Base-by-base conservation (phyloP, 257 asterid species). In the Thymus quinquecostatus region DNA sequence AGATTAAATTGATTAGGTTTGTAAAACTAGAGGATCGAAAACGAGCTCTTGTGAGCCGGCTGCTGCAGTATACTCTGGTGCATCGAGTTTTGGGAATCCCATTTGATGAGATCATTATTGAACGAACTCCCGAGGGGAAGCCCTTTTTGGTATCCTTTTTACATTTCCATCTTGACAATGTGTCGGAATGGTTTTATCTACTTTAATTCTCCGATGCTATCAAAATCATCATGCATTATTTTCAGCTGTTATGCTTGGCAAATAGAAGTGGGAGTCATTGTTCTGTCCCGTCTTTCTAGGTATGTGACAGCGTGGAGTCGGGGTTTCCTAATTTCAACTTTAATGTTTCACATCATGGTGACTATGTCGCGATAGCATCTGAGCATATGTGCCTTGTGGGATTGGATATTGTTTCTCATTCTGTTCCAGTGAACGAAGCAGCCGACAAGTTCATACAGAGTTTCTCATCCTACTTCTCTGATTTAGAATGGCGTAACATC, bases 341-440 rank as follows among this genome's bases (percentile, higher is more conserved):
- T 63, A 94, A 84, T 77, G 90, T 84, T 45, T 94, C 99, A 47
- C 97, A 94, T 81, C 96, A 91, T 54, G 99, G 97, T 67, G 90
- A 94, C 77, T 91, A 85, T 71, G 99, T 91, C 41, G 96, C 86
- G 33, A 88, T 94, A 80, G 97, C 99, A 79, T 94, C 96, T 59
- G 99, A 94, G 81, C 97, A 97, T 53, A 33, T 91, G 64, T 94
- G 92, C 78, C 86, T 91, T 34, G 96, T 89, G 75, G 99, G 99
- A 28, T 74, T 91, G 87, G 97, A 94, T 78, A 81, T 94, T 9
- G 96, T 81, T 66, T 75, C 91, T 80, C 79, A 72, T 75, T 78
- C 85, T 28, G 12, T 82, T 75, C 97, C 96, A 29, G 73, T 62
- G 77, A 91, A 89, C 60, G 96, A 91, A 72, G 74, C 96, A 12